A percentile compares a stretch with the other conserved stretches of the same genome.
Evolutionary conservation across 106 monocot genomes (phyloP).

Genomic region (Agapanthus africanus): DNA sequence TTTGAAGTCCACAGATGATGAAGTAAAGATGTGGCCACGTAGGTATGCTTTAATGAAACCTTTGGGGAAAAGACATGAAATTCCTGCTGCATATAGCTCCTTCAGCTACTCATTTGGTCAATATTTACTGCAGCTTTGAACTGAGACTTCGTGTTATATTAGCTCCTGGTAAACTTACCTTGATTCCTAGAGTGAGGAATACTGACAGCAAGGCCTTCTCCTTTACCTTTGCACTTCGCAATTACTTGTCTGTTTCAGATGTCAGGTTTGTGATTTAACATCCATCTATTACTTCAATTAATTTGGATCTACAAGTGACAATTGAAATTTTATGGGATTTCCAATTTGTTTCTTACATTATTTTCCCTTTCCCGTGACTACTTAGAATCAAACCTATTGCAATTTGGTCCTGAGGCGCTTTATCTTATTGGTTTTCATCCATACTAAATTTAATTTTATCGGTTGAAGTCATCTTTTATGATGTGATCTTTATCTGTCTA

Average conservation of each 20-base stretch:
- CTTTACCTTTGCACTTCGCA: constrained; percentile 48
- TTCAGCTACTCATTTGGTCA: constrained; percentile 11
- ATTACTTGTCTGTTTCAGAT: constrained; percentile 55
- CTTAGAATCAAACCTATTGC: background rate
- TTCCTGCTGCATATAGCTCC: background rate
- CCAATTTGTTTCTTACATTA: background rate
- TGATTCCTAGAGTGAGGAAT: constrained; percentile 60
- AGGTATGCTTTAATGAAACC: constrained; percentile 20
- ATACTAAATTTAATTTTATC: background rate
- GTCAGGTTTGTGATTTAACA: constrained; percentile 38
- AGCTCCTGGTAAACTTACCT: constrained; percentile 35
- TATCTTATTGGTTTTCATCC: too few species aligned
- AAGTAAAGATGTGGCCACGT: constrained; percentile 49
- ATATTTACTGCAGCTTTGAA: constrained; percentile 52
- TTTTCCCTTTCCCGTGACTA: background rate
- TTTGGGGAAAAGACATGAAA: background rate
- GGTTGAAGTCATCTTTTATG: background rate
- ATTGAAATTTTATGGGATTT: background rate
- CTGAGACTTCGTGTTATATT: constrained; percentile 45
- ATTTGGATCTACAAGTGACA: background rate
- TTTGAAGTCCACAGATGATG: constrained; percentile 51
- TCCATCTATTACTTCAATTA: background rate
- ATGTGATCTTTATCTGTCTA: background rate
- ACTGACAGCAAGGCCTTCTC: constrained; percentile 40
- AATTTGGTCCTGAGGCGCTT: background rate